A percentile compares a stretch with the other conserved stretches of the same genome.
Evolutionary conservation across 2,329 filamentous ascomycete species (phyloP).

Genomic region (Malbranchea zuffiana): DNA sequence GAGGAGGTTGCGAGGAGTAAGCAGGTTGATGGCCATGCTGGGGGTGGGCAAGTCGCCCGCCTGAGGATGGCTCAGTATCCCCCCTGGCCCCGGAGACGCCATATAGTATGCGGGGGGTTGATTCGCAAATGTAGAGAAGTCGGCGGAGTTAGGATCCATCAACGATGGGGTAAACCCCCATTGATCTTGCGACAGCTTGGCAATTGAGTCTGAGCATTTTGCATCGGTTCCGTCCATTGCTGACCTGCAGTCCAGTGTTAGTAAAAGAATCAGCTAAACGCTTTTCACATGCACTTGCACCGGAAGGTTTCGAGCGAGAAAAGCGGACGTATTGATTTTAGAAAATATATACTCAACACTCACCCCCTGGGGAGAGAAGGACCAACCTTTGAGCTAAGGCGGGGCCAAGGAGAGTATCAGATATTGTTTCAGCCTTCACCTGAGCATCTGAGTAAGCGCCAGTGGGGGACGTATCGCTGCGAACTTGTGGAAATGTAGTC

Average conservation of each 20-base stretch:
- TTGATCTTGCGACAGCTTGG: slow-evolving; percentile 64
- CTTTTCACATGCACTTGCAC: too few species aligned
- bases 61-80: slow-evolving; percentile 49
- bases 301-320: too few species aligned
- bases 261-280: too few species aligned
- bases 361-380: slow-evolving; percentile 8
- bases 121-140: slow-evolving; percentile 68
- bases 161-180: slow-evolving; percentile 85
- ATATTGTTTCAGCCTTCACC: slow-evolving; percentile 4
- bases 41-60: slow-evolving; percentile 83
- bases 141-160: slow-evolving; percentile 73
- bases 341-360: too few species aligned
- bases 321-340: too few species aligned
- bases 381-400: slow-evolving; percentile 13
- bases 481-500: slow-evolving; percentile 67
- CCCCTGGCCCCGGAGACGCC: slow-evolving; percentile 66
- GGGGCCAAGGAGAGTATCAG: slow-evolving; percentile 9
- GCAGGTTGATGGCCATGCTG: slow-evolving; percentile 56
- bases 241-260: too few species aligned
- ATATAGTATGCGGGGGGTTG: slow-evolving; percentile 78
- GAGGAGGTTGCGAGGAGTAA: slow-evolving; percentile 43
- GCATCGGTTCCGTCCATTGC: slow-evolving; percentile 6
- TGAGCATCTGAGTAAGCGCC: slow-evolving; percentile 1
- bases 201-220: slow-evolving; percentile 44
- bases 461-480: slow-evolving; percentile 31